Conservation (phyloP, 345 rosid genomes). For the Adansonia digitata region DNA sequence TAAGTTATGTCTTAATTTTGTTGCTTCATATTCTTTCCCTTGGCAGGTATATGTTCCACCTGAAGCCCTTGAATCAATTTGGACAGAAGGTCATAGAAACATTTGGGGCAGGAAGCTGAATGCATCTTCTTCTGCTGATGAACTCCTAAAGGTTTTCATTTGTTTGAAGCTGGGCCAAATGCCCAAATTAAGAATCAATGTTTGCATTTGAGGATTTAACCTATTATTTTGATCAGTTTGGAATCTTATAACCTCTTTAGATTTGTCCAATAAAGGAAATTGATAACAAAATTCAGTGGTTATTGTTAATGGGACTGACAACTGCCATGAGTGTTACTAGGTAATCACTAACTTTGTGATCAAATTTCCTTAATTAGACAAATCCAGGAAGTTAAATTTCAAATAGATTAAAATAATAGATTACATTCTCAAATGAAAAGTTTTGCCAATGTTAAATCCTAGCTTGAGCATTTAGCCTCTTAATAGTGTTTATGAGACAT, state of each 20-base stretch:
- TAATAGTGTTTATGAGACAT: not conserved
- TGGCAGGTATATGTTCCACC: constrained; percentile 65
- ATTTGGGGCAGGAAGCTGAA: constrained; percentile 59
- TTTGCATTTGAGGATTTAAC: not conserved
- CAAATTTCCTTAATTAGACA: not conserved
- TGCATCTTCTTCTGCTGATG: constrained; percentile 54
- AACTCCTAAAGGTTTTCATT: constrained; percentile 62
- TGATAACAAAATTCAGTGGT: not conserved
- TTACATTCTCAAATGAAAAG: not conserved
- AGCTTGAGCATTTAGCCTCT: not conserved
- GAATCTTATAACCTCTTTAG: not conserved
- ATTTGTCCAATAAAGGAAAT: not conserved
- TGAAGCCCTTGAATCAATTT: constrained; percentile 72
- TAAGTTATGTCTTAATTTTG: not conserved
- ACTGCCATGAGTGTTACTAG: not conserved
- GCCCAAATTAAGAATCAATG: not conserved
- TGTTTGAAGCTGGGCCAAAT: not conserved
- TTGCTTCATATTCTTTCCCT: constrained; percentile 4
- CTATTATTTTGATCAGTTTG: not conserved
- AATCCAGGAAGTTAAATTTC: not conserved
- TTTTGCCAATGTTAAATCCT: not conserved
- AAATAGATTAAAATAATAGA: not conserved
- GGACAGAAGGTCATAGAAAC: constrained; percentile 59
- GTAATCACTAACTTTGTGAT: not conserved
- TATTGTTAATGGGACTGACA: not conserved